Conservation (phyloP, 208 protist genomes). For the Porcisia deanei region DNA sequence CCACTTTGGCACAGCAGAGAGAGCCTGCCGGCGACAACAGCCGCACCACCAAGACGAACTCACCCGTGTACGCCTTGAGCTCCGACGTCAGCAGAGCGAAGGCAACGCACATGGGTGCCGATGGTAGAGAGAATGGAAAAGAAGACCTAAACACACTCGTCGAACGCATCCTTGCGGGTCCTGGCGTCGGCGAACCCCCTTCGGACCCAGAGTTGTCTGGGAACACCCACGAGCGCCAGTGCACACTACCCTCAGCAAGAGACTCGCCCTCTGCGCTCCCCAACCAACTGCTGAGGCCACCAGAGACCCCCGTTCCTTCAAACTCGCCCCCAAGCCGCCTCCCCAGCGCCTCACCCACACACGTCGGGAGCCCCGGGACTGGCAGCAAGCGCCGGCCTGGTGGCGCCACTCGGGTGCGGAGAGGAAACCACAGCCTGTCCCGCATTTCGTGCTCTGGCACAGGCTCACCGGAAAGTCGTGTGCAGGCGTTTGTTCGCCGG, state of each 20-base stretch:
- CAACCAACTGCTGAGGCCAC: background rate
- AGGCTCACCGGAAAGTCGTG: background rate
- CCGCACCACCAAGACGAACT: background rate
- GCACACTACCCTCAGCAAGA: background rate
- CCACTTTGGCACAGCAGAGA: background rate
- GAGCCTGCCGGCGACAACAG: background rate
- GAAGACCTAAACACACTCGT: constrained; percentile 20
- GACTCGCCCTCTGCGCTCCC: background rate
- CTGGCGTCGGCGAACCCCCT: background rate
- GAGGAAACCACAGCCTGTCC: background rate
- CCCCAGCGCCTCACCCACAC: background rate
- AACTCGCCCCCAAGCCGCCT: background rate
- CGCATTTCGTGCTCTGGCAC: background rate
- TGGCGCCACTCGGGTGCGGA: constrained; percentile 5
- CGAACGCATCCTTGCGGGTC: constrained; percentile 31
- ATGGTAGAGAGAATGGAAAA: background rate
- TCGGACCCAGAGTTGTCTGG: background rate
- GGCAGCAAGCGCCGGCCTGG: background rate
- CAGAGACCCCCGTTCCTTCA: background rate
- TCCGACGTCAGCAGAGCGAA: background rate
- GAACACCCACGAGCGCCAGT: background rate
- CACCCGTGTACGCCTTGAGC: background rate
- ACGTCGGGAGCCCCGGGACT: background rate
- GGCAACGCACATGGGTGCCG: background rate
- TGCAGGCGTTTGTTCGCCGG: constrained; percentile 41